phyloP scores from a whole-genome alignment of 805 yeast genomes.

The Naumovozyma baii region DNA sequence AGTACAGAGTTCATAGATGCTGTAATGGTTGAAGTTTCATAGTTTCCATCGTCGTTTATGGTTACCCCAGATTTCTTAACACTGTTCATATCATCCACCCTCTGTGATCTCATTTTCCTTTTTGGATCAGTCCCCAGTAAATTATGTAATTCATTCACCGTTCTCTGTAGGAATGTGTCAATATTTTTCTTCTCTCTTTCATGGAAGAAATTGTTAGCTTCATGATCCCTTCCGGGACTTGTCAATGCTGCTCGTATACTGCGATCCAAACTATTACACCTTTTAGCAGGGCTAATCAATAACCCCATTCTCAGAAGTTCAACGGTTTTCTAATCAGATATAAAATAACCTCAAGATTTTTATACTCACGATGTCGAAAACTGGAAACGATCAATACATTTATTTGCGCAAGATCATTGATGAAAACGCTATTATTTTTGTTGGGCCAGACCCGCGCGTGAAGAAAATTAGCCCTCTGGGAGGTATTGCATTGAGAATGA shows the following conservation, averaged over 20 bases:
- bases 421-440: too few relatives aligned
- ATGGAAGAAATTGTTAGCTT: not conserved
- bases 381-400: too few relatives aligned
- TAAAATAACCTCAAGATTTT: not conserved
- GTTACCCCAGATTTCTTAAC: not conserved
- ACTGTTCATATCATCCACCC: not conserved
- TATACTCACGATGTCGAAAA: too few relatives aligned
- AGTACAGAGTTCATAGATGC: slow-evolving; percentile 22
- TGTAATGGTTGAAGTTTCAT: slow-evolving; percentile 6
- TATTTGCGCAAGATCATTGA: too few relatives aligned
- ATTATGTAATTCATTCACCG: not conserved
- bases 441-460: too few relatives aligned
- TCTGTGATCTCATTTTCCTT: not conserved
- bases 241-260: not conserved
- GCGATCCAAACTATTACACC: not conserved
- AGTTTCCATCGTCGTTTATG: too few relatives aligned
- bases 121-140: not conserved
- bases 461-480: too few relatives aligned
- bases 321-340: too few relatives aligned
- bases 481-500: too few relatives aligned
- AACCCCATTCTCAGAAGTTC: not conserved
- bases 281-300: not conserved
- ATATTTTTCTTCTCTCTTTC: not conserved
- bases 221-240: not conserved
- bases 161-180: not conserved